These are phyloP conservation scores for Eremochloa ophiuroides DNA, from an alignment of 176 grass and related monocot species.

Conservation along the genomic window DNA sequence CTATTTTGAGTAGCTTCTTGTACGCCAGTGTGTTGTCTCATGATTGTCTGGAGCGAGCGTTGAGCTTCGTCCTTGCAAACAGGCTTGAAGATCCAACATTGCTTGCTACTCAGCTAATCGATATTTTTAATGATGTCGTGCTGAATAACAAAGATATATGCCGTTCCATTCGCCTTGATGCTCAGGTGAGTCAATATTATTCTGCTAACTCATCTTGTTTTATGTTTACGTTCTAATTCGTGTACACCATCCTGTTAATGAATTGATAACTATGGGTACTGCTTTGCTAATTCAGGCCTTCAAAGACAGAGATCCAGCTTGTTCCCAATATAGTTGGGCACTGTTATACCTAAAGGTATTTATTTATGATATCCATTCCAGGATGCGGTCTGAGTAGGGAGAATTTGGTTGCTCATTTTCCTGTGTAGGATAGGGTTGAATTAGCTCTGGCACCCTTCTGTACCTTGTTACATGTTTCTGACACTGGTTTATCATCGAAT, in stretches of 20 bases:
- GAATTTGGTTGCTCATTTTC: background rate
- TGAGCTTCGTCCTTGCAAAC: slow-evolving; percentile 89
- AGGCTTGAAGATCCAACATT: slow-evolving; percentile 91
- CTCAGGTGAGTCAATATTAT: slow-evolving; percentile 56
- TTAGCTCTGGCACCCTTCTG: background rate
- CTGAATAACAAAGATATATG: slow-evolving; percentile 75
- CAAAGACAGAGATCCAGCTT: slow-evolving; percentile 96
- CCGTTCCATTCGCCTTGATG: slow-evolving; percentile 88
- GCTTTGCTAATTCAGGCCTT: slow-evolving; percentile 60
- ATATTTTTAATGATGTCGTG: slow-evolving; percentile 95
- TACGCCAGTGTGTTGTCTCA: slow-evolving; percentile 91
- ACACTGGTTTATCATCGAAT: background rate
- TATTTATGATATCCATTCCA: background rate
- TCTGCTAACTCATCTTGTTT: slow-evolving; percentile 1
- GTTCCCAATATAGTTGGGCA: slow-evolving; percentile 92
- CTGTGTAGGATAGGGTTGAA: background rate
- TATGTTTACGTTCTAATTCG: background rate
- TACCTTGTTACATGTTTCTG: background rate
- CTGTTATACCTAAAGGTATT: slow-evolving; percentile 89
- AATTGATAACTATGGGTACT: slow-evolving; percentile 9
- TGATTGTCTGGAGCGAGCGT: slow-evolving; percentile 72
- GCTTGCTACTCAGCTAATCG: slow-evolving; percentile 89
- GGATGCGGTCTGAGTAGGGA: background rate
- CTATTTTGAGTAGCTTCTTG: slow-evolving; percentile 95
- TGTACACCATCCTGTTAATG: slow-evolving; percentile 14